Base-by-base conservation (phyloP, 805 yeast genomes). In the Saccharomycopsis fodiens region DNA sequence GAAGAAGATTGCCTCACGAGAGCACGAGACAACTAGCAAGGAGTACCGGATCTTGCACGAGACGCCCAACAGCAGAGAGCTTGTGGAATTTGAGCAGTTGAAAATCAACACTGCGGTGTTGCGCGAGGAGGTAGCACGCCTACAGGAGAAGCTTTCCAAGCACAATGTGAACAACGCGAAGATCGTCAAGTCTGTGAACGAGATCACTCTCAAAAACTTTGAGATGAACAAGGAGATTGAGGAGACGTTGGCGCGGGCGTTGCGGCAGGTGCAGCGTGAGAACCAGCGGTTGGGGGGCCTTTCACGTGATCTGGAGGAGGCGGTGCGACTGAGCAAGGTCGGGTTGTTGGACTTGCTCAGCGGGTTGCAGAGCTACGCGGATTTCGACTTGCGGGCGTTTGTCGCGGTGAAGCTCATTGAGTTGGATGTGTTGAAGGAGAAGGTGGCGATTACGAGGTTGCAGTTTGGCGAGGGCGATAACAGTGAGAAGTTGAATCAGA, bases 181-280 rank as follows among this genome's bases (percentile, higher is more conserved):
- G 31, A 41, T 48, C 17, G 35, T 45, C 2, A 42, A 46, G 16
- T 36, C 48, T 8, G 40, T 48, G 15, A 48, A 45, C 12, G 52
- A 48, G 27, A 45, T 36, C 3, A 45, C 49, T 7, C 25, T 45
- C n/a, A 48, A 48, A 21, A 45, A 48, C 20, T 45, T 37, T 20
- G 46, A 48, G 17, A 48, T 48, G 15, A 25, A 41, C 22, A 41
- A 46, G 20, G 52, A 48, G 21, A 27, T 39, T 3, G 52, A 48
- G 29, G 46, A 45, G 21, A 31, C 23, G 8, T 27, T 48, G 10
- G n/a, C 32, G 10, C 23, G 19, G 13, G 35, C 43, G 6, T 17
- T 48, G 15, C 36, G 45, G 25, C 44, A 41, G n/a, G 39, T 45
- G 5, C 44, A 41, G 16, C 16, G 35, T 3, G 48, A 46, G 23